phyloP scores from a whole-genome alignment of 2,329 filamentous ascomycete species.

The Camillea tinctor region DNA sequence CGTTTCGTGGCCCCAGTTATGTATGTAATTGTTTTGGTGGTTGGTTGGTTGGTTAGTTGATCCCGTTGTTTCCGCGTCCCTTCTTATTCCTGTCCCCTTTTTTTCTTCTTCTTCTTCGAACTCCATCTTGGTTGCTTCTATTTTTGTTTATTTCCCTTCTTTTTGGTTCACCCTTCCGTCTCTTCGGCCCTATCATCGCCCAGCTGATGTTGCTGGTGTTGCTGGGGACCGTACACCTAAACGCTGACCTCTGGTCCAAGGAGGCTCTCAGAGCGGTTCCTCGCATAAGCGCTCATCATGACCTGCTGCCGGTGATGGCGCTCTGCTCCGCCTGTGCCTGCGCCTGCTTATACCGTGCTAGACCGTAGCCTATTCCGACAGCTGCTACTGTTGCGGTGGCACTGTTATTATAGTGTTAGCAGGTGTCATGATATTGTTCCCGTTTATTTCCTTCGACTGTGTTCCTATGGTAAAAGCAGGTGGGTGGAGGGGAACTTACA shows the following conservation, averaged over 20 bases:
- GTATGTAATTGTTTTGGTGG: too few species aligned
- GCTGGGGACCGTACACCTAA: slow-evolving; percentile 42
- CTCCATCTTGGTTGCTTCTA: too few species aligned
- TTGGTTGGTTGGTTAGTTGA: too few species aligned
- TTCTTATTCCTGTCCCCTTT: too few species aligned
- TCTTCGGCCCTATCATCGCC: slow-evolving; percentile 10
- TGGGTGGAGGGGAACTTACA: slow-evolving; percentile 9
- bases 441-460: too few species aligned
- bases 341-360: slow-evolving; percentile 29
- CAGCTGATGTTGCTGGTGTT: neutral
- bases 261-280: slow-evolving; percentile 48
- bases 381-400: slow-evolving; percentile 32
- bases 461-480: too few species aligned
- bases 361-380: slow-evolving; percentile 34
- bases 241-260: slow-evolving; percentile 49
- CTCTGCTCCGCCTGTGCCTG: slow-evolving; percentile 14
- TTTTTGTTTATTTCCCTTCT: too few species aligned
- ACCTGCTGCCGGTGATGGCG: slow-evolving; percentile 31
- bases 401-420: slow-evolving; percentile 13
- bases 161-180: slow-evolving; percentile 5
- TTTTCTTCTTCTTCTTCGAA: too few species aligned
- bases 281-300: slow-evolving; percentile 49
- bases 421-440: slow-evolving; percentile 17
- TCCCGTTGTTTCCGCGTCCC: too few species aligned
- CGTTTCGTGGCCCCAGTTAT: too few species aligned